These are phyloP conservation scores for Neonectria faginata DNA, from an alignment of 2,329 filamentous ascomycete genomes.

Conservation along the genomic window DNA sequence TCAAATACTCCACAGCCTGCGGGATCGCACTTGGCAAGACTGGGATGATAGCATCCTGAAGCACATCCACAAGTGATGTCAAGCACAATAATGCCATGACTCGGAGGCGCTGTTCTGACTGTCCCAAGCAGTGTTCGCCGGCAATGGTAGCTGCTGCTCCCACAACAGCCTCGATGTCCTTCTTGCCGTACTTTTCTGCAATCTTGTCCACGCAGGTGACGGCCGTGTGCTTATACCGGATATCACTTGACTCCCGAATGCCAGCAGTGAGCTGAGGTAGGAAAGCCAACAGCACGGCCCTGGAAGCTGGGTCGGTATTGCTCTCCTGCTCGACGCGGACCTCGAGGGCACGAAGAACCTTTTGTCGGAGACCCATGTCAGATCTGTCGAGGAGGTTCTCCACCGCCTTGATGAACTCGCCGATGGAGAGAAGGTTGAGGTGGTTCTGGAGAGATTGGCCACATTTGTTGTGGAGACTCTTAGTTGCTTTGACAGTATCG, in stretches of 20 bases:
- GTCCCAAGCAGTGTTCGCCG: slow-evolving; percentile 79
- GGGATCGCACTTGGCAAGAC: slow-evolving; percentile 82
- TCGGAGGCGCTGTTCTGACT: slow-evolving; percentile 77
- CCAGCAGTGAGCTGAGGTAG: slow-evolving; percentile 82
- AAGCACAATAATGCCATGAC: slow-evolving; percentile 90
- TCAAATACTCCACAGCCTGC: slow-evolving; percentile 77
- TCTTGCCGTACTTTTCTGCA: slow-evolving; percentile 94
- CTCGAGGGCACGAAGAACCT: slow-evolving; percentile 84
- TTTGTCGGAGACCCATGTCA: slow-evolving; percentile 80
- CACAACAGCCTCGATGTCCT: slow-evolving; percentile 81
- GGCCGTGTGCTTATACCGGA: slow-evolving; percentile 84
- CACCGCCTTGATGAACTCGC: slow-evolving; percentile 89
- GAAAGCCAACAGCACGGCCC: slow-evolving; percentile 80
- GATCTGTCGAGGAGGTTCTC: slow-evolving; percentile 83
- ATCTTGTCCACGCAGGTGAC: slow-evolving; percentile 94
- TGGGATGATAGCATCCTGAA: slow-evolving; percentile 87
- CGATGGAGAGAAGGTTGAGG: slow-evolving; percentile 86
- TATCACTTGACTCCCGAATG: slow-evolving; percentile 77
- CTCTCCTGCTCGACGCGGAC: slow-evolving; percentile 80
- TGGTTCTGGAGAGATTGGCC: slow-evolving; percentile 81
- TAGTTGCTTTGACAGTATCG: slow-evolving; percentile 70
- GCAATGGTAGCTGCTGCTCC: slow-evolving; percentile 82
- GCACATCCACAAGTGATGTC: slow-evolving; percentile 87
- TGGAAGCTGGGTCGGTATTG: slow-evolving; percentile 74
- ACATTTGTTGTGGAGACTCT: slow-evolving; percentile 67